Conservation (phyloP, 345 rosid species). For the Litchi chinensis region DNA sequence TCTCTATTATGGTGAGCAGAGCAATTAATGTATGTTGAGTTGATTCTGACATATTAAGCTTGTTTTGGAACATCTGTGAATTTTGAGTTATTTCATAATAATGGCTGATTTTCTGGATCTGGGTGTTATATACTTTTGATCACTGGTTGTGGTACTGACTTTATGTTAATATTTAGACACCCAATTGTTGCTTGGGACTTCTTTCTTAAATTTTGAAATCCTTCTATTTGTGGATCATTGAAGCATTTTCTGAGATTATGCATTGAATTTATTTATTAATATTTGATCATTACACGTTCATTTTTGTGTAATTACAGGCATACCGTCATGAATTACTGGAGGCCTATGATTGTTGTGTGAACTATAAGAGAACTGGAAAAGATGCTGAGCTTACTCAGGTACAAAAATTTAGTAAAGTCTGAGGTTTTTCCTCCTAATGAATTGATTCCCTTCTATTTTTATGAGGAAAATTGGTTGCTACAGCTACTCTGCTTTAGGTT, state of each 20-base stretch:
- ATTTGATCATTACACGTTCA: neutral
- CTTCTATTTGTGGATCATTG: neutral
- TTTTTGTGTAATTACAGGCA: constrained; percentile 55
- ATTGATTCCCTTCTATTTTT: neutral
- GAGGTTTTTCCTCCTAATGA: neutral
- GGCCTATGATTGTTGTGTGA: constrained; percentile 92
- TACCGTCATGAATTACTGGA: constrained; percentile 83
- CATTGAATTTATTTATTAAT: neutral
- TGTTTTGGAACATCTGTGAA: neutral
- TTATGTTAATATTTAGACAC: neutral
- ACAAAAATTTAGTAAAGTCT: neutral
- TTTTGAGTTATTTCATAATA: neutral
- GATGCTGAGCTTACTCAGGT: constrained; percentile 99
- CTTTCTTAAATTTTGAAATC: constrained; percentile 7
- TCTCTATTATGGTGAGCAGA: neutral
- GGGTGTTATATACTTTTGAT: neutral
- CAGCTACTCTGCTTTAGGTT: neutral
- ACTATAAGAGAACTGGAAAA: constrained; percentile 82
- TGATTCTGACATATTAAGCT: neutral
- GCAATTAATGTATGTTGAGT: neutral
- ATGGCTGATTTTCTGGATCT: neutral
- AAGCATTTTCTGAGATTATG: neutral
- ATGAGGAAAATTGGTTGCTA: neutral
- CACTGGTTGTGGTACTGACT: constrained; percentile 1
- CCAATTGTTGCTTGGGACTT: neutral